phyloP scores from a whole-genome alignment of 1,139 yeast species.

The Lodderomyces margitis region DNA sequence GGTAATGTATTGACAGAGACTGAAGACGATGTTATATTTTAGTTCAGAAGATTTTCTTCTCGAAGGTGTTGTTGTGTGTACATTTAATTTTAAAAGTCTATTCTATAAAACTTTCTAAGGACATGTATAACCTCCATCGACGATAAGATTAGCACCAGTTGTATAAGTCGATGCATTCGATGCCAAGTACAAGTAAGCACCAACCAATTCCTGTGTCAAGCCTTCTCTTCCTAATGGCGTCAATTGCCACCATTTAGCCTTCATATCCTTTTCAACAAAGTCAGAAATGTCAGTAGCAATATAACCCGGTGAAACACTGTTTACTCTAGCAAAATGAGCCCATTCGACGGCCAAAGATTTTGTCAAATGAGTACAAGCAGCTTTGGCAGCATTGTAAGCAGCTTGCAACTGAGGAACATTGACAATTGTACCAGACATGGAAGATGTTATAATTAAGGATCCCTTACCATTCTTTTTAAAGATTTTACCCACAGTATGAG shows the following conservation, averaged over 20 bases:
- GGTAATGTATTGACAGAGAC: slow-evolving; percentile 35
- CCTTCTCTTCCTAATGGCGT: slow-evolving; percentile 82
- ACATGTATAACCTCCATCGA: slow-evolving; percentile 79
- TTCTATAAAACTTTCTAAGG: slow-evolving; percentile 23
- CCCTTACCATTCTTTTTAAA: slow-evolving; percentile 70
- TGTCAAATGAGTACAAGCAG: slow-evolving; percentile 78
- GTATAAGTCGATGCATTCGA: slow-evolving; percentile 80
- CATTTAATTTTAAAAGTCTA: slow-evolving; percentile 1
- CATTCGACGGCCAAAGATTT: slow-evolving; percentile 81
- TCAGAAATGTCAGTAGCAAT: slow-evolving; percentile 56
- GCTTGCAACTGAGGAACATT: slow-evolving; percentile 84
- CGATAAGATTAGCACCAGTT: slow-evolving; percentile 79
- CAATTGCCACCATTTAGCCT: slow-evolving; percentile 42
- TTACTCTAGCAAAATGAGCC: slow-evolving; percentile 77
- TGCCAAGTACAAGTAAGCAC: slow-evolving; percentile 77
- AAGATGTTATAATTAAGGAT: slow-evolving; percentile 73
- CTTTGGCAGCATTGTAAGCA: slow-evolving; percentile 83
- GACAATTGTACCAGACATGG: slow-evolving; percentile 83
- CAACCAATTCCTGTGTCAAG: slow-evolving; percentile 75
- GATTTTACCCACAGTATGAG: slow-evolving; percentile 65
- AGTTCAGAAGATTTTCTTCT: slow-evolving; percentile 9
- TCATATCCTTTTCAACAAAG: slow-evolving; percentile 34
- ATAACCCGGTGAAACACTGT: slow-evolving; percentile 80
- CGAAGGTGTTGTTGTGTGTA: neutral
- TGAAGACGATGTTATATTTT: slow-evolving; percentile 46